Conservation (phyloP, 129 eudicot genomes). For the Rutidosis leptorrhynchoides region DNA sequence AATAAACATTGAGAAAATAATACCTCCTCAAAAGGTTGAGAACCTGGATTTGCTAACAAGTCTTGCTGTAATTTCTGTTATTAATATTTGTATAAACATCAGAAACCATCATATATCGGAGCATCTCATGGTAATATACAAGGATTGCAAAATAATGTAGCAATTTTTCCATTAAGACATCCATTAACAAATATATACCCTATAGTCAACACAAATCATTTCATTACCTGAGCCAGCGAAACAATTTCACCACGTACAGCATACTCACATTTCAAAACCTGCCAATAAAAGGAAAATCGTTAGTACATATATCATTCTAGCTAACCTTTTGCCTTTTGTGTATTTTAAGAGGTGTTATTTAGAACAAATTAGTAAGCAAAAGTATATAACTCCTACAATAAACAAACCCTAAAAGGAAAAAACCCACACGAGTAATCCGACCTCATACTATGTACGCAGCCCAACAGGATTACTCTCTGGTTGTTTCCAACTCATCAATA, state of each 20-base stretch:
- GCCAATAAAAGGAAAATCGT: constrained; percentile 20
- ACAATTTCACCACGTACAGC: constrained; percentile 99
- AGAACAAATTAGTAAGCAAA: too few relatives aligned
- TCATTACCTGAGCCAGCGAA: constrained; percentile 74
- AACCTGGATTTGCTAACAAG: constrained; percentile 62
- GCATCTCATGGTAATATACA: not conserved
- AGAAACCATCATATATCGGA: constrained; percentile 3
- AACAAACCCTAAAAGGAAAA: too few relatives aligned
- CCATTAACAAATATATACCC: not conserved
- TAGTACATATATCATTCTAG: constrained; percentile 8
- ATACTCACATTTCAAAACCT: constrained; percentile 95
- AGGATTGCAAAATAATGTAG: not conserved
- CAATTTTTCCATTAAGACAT: not conserved
- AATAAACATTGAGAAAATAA: not conserved
- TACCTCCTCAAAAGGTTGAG: constrained; percentile 97
- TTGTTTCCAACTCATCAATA: too few relatives aligned
- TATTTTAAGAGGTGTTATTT: not conserved
- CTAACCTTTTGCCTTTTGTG: not conserved
- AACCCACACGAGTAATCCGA: too few relatives aligned
- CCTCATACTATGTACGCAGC: too few relatives aligned
- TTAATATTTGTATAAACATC: not conserved
- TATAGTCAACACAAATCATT: not conserved
- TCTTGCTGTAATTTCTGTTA: constrained; percentile 80
- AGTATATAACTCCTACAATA: too few relatives aligned
- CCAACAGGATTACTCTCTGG: too few relatives aligned